Evolutionary conservation across 441 rosid species (phyloP).

Genomic region (Gossypium gossypioides): DNA sequence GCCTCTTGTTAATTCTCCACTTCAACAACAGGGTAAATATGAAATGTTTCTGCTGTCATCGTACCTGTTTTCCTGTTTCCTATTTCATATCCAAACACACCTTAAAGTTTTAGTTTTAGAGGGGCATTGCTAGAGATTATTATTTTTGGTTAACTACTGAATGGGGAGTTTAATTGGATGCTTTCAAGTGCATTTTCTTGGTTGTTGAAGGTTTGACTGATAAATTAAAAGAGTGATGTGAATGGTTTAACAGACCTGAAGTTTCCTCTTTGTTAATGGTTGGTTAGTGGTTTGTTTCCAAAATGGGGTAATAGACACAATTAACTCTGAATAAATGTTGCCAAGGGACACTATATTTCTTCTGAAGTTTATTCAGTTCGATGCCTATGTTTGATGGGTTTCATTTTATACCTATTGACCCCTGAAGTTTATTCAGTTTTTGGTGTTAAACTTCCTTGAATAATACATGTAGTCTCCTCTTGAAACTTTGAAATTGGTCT

Average conservation of each 20-base stretch:
- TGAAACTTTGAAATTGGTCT: background rate
- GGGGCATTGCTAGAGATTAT: background rate
- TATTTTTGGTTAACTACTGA: background rate
- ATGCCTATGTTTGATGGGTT: background rate
- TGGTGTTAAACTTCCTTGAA: background rate
- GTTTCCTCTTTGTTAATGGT: background rate
- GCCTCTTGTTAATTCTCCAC: background rate
- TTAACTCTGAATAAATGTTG: background rate
- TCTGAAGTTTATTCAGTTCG: too few relatives aligned
- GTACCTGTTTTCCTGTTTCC: background rate
- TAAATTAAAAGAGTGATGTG: background rate
- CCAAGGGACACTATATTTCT: background rate
- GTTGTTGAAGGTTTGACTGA: background rate
- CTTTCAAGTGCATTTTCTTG: slow-evolving; percentile 1
- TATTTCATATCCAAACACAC: background rate
- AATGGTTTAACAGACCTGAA: background rate
- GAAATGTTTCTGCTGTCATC: background rate
- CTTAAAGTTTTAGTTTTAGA: background rate
- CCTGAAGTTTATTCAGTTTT: background rate
- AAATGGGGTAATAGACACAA: background rate
- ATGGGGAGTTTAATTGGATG: background rate
- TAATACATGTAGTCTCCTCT: background rate
- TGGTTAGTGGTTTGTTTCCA: background rate
- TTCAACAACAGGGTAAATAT: background rate
- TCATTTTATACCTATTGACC: background rate